phyloP scores from a whole-genome alignment of 805 yeast genomes.

The Clavispora vitiphila region DNA sequence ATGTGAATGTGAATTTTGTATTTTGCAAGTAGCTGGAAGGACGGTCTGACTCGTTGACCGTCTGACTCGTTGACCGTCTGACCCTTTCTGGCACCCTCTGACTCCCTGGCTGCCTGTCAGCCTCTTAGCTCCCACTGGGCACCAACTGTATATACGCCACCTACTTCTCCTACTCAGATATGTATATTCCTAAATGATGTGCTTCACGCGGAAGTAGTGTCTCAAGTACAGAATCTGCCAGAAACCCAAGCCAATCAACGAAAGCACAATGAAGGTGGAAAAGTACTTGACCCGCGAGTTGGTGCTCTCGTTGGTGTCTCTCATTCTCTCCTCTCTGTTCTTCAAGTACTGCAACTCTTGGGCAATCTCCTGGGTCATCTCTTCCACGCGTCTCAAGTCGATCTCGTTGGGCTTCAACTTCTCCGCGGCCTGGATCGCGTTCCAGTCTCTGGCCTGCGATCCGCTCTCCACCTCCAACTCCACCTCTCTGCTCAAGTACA shows the following conservation, averaged over 20 bases:
- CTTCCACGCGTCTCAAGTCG: conserved; percentile 82
- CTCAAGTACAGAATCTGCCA: conserved; percentile 94
- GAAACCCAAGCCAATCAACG: conserved; percentile 73
- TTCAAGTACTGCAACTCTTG: conserved; percentile 79
- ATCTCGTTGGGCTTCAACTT: conserved; percentile 90
- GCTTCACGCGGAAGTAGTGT: conserved; percentile 85
- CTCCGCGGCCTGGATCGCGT: conserved; percentile 86
- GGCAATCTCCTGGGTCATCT: conserved; percentile 74
- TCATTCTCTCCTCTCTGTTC: conserved; percentile 82
- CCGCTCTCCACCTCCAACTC: conserved; percentile 94
- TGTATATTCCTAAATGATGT: conserved; percentile 47
- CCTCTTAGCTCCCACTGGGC: no score
- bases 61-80: no score
- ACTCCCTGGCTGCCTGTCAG: no score
- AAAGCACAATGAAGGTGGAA: conserved; percentile 61
- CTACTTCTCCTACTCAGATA: no score
- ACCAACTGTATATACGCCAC: no score
- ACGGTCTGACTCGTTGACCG: no score
- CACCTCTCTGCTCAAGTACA: conserved; percentile 58
- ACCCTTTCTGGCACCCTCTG: no score
- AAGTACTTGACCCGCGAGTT: conserved; percentile 89
- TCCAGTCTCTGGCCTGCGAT: conserved; percentile 97
- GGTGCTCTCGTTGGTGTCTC: conserved; percentile 96
- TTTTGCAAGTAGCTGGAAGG: no score
- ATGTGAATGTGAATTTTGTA: no score